phyloP scores from a whole-genome alignment of 345 rosid genomes.

The Chamaenerion angustifolium region DNA sequence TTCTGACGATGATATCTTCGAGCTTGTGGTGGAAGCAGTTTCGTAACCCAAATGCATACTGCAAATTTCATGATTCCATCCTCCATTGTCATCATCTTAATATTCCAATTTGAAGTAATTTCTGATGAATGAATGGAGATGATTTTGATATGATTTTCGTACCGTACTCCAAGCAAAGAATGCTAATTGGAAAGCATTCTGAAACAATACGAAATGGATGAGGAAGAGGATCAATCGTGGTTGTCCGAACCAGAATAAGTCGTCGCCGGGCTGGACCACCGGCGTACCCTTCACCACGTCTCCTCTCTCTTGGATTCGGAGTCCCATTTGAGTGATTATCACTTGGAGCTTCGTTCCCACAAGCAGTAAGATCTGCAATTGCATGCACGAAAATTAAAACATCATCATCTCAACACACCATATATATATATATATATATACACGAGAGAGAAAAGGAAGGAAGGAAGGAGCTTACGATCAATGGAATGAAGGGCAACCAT shows the following conservation, averaged over 20 bases:
- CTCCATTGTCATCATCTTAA: background rate
- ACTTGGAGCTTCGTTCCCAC: conserved; percentile 77
- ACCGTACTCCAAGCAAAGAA: conserved; percentile 72
- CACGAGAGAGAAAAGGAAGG: no score
- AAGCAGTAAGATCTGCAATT: conserved; percentile 40
- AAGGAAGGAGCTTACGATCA: conserved; percentile 41
- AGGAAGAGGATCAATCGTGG: conserved; percentile 79
- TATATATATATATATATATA: no score
- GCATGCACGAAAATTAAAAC: no score
- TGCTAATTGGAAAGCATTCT: conserved; percentile 88
- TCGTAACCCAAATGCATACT: conserved; percentile 39
- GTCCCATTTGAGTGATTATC: conserved; percentile 70
- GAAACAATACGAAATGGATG: conserved; percentile 74
- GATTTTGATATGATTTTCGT: no score
- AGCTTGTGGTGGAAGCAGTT: conserved; percentile 36
- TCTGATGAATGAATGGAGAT: no score
- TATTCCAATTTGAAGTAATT: no score
- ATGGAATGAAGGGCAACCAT: conserved; percentile 82
- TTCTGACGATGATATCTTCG: conserved; percentile 47
- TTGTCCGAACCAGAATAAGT: conserved; percentile 90
- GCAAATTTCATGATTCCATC: conserved; percentile 9
- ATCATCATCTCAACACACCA: no score
- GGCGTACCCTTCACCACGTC: conserved; percentile 88
- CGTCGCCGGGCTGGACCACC: conserved; percentile 72
- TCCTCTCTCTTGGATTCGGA: conserved; percentile 70